Base-by-base conservation (phyloP, 192 early-diverging fungal species). In the Gryganskiella cystojenkinii region DNA sequence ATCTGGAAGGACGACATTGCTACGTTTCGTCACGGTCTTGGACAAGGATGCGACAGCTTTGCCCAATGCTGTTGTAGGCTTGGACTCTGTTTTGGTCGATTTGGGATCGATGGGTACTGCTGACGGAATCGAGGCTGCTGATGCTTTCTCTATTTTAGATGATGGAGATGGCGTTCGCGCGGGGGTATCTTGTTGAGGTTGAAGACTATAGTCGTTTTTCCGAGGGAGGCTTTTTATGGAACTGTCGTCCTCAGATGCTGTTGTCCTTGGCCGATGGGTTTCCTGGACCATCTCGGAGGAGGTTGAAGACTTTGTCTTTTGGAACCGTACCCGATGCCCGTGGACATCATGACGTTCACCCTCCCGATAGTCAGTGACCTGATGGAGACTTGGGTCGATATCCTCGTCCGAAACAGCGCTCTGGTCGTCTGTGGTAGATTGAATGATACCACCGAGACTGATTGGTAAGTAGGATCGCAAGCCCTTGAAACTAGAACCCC, bases 291-390 rank as follows among this genome's bases (percentile, higher is more conserved):
- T 4, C 25, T 5, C 31, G 31, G 0, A 24, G 10, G 11, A 25
- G 19, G 14, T 27, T 37, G 0, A 51, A 46, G 14, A 57, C 53
- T n/a, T 34, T 15, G 11, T 46, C 31, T 3, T 22, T 11, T 19
- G 6, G 37, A 67, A 56, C 11, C 43, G 64, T 14, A 75, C 49
- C n/a, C 9, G 34, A 11, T 67, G 61, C 4, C 72, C 72, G 34
- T 67, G 33, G 11, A 75, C 37, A 50, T 75, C 72, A 0, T 24
- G 24, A 0, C 72, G 58, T 24, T 67, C 72, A 2, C 72, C 72
- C 8, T 75, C 72, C 27, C 49, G 50, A 40, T 75, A 75, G 27
- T 75, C 72, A 24, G 72, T 75, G 34, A 75, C 46, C 19, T 75
- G 72, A 30, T 75, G 72, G 34, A 42, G 61, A 13, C 34, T 31